Base-by-base conservation (phyloP, 495 filamentous ascomycete species). In the Aspergillus nanangensis region DNA sequence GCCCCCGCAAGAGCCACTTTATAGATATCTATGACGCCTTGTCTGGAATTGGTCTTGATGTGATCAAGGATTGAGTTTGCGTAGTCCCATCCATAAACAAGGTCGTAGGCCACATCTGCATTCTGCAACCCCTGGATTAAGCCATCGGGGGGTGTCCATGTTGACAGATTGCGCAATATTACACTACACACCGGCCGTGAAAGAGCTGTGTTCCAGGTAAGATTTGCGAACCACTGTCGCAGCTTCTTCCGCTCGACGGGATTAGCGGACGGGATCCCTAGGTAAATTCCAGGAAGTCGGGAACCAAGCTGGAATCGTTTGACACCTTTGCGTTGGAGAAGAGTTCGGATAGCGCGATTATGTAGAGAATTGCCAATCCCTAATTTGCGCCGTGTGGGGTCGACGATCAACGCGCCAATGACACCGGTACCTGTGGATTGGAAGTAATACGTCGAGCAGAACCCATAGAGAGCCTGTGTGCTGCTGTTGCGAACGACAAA, bases 401-500 rank as follows among this genome's bases (percentile, higher is more conserved):
- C 90, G 25, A 95, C 90, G 38, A 95, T 86, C 38, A 95, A 65
- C 24, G 86, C 82, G 11, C 83, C 87, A 44, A 95, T 81, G n/a
- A 86, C 83, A 10, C 87, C 90, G 2, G 82, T 84, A 24, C 75
- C 74, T 3, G 77, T 79, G 1, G 78, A 77, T 35, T 78, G 79
- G 64, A 84, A 82, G 62, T 77, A 88, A 58, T 93, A 95, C 8
- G 90, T 94, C 0, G 87, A 82, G 59, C 87, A 89, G 62, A 95
- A 95, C 18, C 90, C 90, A 62, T 92, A 94, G 8, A 95, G 66
- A 0, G 85, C 87, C 37, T 87, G 82, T 1, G 90, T 95, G 62
- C 82, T 90, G 66, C 85, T 91, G 65, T 95, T 95, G 7, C 90
- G 86, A 36, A 95, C 90, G 15, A 95, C 87, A 60, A 88, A 95